phyloP scores from a whole-genome alignment of 2,329 filamentous ascomycete genomes.

The Fusarium xylarioides region DNA sequence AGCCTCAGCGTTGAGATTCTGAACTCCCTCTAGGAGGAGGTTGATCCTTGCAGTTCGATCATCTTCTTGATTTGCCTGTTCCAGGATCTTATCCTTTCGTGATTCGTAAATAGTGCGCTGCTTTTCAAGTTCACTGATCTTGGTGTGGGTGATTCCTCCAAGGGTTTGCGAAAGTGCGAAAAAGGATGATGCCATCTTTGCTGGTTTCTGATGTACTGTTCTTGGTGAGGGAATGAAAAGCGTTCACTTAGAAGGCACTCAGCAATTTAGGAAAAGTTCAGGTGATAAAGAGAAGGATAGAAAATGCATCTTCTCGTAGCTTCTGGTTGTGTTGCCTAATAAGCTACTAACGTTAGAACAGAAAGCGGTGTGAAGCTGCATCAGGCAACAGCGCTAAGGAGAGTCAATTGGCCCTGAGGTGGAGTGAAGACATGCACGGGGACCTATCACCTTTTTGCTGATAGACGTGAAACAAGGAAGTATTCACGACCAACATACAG shows the following conservation, averaged over 20 bases:
- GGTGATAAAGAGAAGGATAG: neutral
- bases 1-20: neutral
- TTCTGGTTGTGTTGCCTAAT: neutral
- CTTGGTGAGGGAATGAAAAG: fast-evolving
- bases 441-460: neutral
- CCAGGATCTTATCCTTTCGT: neutral
- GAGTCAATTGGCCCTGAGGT: too few species aligned
- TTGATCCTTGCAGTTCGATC: neutral
- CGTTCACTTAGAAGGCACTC: fast-evolving
- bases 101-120: neutral
- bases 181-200: neutral
- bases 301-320: too few species aligned
- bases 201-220: fast-evolving
- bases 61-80: neutral
- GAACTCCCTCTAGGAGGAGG: neutral
- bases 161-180: neutral
- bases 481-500: neutral
- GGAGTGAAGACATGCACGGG: neutral
- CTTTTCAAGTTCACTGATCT: neutral
- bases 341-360: neutral
- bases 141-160: neutral
- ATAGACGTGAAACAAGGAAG: neutral
- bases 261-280: fast-evolving
- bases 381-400: neutral
- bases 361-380: neutral